Percentiles rank a stretch among this genome's conserved stretches.
These are phyloP conservation scores for Quercus engelmannii DNA, from an alignment of 306 rosid genomes.

Conservation along the genomic window DNA sequence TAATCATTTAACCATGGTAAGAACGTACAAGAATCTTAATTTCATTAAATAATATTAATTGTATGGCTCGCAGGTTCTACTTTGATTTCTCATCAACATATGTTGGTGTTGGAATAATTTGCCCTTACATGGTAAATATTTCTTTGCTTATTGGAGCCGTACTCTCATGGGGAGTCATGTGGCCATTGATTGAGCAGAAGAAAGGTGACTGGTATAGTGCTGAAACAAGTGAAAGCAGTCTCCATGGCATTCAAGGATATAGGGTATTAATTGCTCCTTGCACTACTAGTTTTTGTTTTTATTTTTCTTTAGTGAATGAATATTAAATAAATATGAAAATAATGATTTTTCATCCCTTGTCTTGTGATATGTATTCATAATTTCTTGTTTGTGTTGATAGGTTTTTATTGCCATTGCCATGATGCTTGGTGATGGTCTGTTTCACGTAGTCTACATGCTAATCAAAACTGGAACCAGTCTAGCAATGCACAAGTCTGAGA, in stretches of 20 bases:
- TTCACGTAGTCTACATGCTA: conserved; percentile 57
- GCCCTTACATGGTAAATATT: conserved; percentile 59
- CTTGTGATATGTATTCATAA: no score
- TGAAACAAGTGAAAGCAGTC: conserved; percentile 31
- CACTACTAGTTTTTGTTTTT: background rate
- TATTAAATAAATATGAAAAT: background rate
- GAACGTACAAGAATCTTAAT: no score
- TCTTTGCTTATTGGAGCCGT: conserved; percentile 66
- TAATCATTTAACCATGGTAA: no score
- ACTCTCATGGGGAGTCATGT: conserved; percentile 67
- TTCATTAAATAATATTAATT: background rate
- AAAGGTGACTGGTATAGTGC: conserved; percentile 69
- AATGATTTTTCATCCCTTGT: background rate
- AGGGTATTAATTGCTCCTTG: conserved; percentile 29
- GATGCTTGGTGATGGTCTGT: conserved; percentile 81
- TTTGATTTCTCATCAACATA: conserved; percentile 74
- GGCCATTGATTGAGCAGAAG: conserved; percentile 60
- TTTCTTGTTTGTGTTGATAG: conserved; percentile 8
- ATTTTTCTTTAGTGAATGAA: background rate
- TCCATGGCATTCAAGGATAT: conserved; percentile 75
- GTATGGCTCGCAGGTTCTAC: conserved; percentile 44
- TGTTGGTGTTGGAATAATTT: conserved; percentile 74
- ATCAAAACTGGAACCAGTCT: conserved; percentile 34
- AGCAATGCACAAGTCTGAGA: background rate
- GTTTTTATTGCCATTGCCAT: conserved; percentile 62